A percentile compares a stretch with the other conserved stretches of the same genome.
These are phyloP conservation scores for Ascochyta viciae-villosae DNA, from an alignment of 2,329 filamentous ascomycete genomes.

Conservation along the genomic window DNA sequence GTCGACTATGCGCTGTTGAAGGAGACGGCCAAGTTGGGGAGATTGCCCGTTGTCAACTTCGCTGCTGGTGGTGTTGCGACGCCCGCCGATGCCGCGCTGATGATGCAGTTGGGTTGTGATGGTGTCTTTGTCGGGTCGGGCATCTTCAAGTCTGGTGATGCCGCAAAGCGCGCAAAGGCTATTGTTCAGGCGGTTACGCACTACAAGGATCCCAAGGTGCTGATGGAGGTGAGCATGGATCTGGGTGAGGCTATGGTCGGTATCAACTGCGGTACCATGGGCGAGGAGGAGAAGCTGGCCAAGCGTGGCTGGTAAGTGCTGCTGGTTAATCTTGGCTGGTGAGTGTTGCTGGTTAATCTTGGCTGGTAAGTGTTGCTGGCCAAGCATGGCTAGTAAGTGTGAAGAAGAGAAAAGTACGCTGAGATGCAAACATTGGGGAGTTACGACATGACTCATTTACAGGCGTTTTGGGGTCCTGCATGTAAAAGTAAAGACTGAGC, in stretches of 20 bases:
- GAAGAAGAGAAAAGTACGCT: not conserved
- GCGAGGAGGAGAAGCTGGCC: slow-evolving; percentile 80
- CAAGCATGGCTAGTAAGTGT: no score
- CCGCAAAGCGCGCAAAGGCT: slow-evolving; percentile 86
- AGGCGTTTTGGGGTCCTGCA: slow-evolving; percentile 8
- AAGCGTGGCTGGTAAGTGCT: slow-evolving; percentile 78
- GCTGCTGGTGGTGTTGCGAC: slow-evolving; percentile 99
- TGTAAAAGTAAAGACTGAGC: slow-evolving; percentile 10
- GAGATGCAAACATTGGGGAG: not conserved
- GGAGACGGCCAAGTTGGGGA: slow-evolving; percentile 84
- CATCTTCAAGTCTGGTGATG: slow-evolving; percentile 96
- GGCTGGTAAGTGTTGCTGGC: no score
- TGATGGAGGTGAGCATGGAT: slow-evolving; percentile 86
- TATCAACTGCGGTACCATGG: slow-evolving; percentile 83
- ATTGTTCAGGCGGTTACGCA: slow-evolving; percentile 96
- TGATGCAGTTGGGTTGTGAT: slow-evolving; percentile 99
- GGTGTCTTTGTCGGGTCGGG: slow-evolving; percentile 96
- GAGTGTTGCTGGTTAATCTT: no score
- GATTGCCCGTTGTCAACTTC: slow-evolving; percentile 96
- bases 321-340: no score
- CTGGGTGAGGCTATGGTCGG: slow-evolving; percentile 98
- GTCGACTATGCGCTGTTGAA: slow-evolving; percentile 80
- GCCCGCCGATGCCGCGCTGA: slow-evolving; percentile 91
- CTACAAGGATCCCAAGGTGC: slow-evolving; percentile 81
- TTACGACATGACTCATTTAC: slow-evolving; percentile 3